Percentiles rank a stretch among this genome's conserved stretches.
These are phyloP conservation scores for Candida sithepensis DNA, from an alignment of 805 yeast genomes.

Conservation along the genomic window DNA sequence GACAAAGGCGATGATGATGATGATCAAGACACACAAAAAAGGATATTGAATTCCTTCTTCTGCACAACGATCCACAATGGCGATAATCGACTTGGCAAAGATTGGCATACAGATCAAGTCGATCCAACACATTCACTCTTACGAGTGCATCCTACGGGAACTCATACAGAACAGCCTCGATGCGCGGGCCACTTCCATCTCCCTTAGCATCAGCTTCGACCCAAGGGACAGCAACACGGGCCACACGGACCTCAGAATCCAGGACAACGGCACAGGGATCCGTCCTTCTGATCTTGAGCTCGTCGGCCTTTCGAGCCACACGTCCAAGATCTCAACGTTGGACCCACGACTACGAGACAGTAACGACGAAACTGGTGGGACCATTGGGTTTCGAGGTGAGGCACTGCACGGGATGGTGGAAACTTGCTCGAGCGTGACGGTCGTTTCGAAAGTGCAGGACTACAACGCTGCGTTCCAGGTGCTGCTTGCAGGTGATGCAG, in stretches of 20 bases:
- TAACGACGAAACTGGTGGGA: too few species aligned
- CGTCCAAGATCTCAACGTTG: slow-evolving; percentile 58
- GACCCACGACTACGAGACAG: too few species aligned
- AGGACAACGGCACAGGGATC: slow-evolving; percentile 77
- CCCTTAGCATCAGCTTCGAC: too few species aligned
- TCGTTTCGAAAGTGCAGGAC: slow-evolving; percentile 42
- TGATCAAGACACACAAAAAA: background rate
- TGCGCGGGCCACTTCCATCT: too few species aligned
- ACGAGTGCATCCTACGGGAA: slow-evolving; percentile 44
- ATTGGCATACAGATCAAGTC: background rate
- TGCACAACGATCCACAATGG: background rate
- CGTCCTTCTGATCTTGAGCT: slow-evolving; percentile 39
- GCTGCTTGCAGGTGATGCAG: too few species aligned
- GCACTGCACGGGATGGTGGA: slow-evolving; percentile 56
- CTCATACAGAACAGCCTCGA: slow-evolving; percentile 55
- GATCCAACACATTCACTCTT: slow-evolving; percentile 15
- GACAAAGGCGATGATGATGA: too few species aligned
- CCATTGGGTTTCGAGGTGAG: slow-evolving; percentile 74
- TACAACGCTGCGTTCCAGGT: slow-evolving; percentile 28
- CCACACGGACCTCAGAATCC: slow-evolving; percentile 36
- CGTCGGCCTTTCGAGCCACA: slow-evolving; percentile 46
- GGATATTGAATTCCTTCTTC: background rate
- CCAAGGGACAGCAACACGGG: too few species aligned
- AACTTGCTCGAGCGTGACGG: slow-evolving; percentile 38
- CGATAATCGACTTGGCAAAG: background rate